Base-by-base conservation (phyloP, 805 yeast genomes). In the Jamesozyma jinghongensis region DNA sequence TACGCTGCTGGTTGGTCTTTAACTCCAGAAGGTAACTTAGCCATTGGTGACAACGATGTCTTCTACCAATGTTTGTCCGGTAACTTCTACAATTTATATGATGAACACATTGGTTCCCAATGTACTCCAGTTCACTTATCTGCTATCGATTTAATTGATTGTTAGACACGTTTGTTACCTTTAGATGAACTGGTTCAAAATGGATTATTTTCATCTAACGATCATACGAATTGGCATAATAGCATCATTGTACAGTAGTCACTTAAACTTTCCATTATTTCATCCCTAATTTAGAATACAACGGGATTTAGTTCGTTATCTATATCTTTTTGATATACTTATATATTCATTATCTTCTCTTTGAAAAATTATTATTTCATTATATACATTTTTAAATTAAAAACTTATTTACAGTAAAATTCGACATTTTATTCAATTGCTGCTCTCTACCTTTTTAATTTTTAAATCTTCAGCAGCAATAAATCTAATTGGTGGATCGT, bases 11-110 rank as follows among this genome's bases (percentile, higher is more conserved):
- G 85, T 50, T 78, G 85, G 85, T 61, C 70, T 34, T 54, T 68
- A 47, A 63, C 69, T 43, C 73, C 72, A 48, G 78, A 72, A 19
- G 75, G 75, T 64, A 57, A 64, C 69, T 72, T 81, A 56, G 85
- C 85, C 28, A 63, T 81, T 45, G 87, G 86, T 65, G 63, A 67
- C 52, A 58, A 64, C 36, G 75, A 75, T 44, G 69, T 70, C 41
- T 82, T 81, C 71, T 81, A 75, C 74, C 82, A 77, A 67, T 81
- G 86, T 68, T 56, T 71, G 51, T 79, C 85, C 30, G 90, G 88
- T 52, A 69, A 68, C 56, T 81, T 81, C 74, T 80, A 79, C 79
- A 82, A 82, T 73, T 67, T 82, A 64, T 82, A 82, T 66, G 85
- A 79, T 59, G 67, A 75, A 62, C 60, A 67, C 49, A 61, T 77